Conservation (phyloP, 202 grass and related monocot genomes). For the Cymbopogon flexuosus region DNA sequence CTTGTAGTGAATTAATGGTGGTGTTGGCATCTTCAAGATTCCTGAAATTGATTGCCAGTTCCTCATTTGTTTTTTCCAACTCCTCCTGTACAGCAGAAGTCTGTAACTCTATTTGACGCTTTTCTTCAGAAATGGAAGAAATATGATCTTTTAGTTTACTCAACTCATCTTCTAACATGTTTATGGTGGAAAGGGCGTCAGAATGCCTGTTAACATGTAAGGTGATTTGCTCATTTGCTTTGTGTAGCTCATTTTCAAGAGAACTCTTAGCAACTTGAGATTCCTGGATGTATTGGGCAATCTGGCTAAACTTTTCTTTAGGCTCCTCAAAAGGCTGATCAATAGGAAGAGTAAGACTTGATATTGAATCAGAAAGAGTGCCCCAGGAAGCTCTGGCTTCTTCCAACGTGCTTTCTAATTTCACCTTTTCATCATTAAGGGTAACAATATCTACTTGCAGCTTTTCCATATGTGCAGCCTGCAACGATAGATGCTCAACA, state of each 20-base stretch:
- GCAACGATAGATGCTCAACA: slow-evolving; percentile 51
- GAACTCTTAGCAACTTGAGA: slow-evolving; percentile 52
- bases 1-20: slow-evolving; percentile 63
- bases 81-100: slow-evolving; percentile 56
- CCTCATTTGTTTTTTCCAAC: slow-evolving; percentile 73
- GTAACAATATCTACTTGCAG: slow-evolving; percentile 50
- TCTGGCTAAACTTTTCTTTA: slow-evolving; percentile 53
- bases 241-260: slow-evolving; percentile 52
- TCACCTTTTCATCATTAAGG: slow-evolving; percentile 50
- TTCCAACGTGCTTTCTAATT: slow-evolving; percentile 55
- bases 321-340: slow-evolving; percentile 50
- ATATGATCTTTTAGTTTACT: slow-evolving; percentile 52
- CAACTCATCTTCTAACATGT: slow-evolving; percentile 61
- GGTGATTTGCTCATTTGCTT: slow-evolving; percentile 51
- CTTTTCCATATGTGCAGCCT: slow-evolving; percentile 47
- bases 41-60: slow-evolving; percentile 46
- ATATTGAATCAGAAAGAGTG: slow-evolving; percentile 55
- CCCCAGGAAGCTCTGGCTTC: slow-evolving; percentile 44
- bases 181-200: slow-evolving; percentile 52
- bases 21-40: slow-evolving; percentile 69
- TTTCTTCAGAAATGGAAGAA: slow-evolving; percentile 72
- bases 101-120: slow-evolving; percentile 48
- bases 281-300: slow-evolving; percentile 59
- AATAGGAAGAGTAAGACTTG: slow-evolving; percentile 50
- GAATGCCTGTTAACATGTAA: slow-evolving; percentile 43